phyloP scores from a whole-genome alignment of 192 early-diverging fungal genomes.

The Thoreauomyces humboldtii region DNA sequence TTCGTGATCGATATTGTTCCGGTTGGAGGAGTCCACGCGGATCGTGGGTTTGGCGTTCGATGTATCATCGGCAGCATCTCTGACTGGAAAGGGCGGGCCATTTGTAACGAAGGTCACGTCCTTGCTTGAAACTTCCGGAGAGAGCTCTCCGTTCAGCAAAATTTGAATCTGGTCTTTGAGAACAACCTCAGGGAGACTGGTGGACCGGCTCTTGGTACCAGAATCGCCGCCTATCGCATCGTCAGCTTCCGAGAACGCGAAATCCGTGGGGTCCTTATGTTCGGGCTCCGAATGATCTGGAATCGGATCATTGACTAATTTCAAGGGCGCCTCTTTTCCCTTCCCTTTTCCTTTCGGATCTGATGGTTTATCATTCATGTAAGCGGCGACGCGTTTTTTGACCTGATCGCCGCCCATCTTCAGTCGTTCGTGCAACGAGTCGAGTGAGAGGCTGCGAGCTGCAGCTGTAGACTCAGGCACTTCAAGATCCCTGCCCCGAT shows the following conservation, averaged over 20 bases:
- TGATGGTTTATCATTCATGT: not conserved
- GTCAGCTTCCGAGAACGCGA: too few species aligned
- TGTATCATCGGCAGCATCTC: too few species aligned
- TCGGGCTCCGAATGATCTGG: too few species aligned
- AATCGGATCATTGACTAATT: not conserved
- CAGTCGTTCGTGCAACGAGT: constrained; percentile 1
- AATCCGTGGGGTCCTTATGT: too few species aligned
- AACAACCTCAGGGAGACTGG: not conserved
- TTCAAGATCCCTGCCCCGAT: not conserved
- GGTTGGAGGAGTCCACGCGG: too few species aligned
- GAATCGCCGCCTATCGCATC: not conserved
- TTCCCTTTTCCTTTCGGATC: not conserved
- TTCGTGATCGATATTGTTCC: too few species aligned
- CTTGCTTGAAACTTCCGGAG: too few species aligned
- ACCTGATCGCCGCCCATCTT: constrained; percentile 5
- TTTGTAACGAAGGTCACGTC: too few species aligned
- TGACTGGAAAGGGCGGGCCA: too few species aligned
- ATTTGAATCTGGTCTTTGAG: not conserved
- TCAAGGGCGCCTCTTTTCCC: not conserved
- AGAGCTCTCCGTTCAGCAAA: not conserved
- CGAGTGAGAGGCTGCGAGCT: not conserved
- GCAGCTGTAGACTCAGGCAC: not conserved
- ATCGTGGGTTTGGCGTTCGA: too few species aligned
- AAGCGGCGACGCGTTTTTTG: not conserved
- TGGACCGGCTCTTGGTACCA: not conserved